phyloP scores from a whole-genome alignment of 768 basidiomycete species.

The Lentinula detonsa region DNA sequence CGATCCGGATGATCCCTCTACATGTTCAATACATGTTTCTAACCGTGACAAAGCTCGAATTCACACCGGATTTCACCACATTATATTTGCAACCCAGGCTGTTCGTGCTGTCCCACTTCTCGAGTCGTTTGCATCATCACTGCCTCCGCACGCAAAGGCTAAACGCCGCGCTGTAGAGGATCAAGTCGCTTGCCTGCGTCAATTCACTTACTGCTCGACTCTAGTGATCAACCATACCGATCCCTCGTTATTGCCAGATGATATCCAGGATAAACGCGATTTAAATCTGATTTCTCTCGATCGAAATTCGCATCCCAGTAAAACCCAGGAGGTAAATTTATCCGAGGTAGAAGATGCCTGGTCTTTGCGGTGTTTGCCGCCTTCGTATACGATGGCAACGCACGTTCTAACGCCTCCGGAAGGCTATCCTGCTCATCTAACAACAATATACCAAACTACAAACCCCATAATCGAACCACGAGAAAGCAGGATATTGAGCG shows the following conservation, averaged over 20 bases:
- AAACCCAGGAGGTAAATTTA: background rate
- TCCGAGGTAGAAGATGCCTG: conserved; percentile 9
- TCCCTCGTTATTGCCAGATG: conserved; percentile 45
- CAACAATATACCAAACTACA: conserved; percentile 61
- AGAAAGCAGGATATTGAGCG: conserved; percentile 43
- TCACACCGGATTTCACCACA: conserved; percentile 51
- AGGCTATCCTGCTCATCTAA: conserved; percentile 24
- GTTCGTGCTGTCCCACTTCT: conserved; percentile 53
- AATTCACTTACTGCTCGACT: conserved; percentile 48
- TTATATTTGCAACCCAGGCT: conserved; percentile 74
- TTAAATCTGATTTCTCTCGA: conserved; percentile 50
- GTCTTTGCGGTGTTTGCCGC: conserved; percentile 25
- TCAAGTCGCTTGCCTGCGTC: conserved; percentile 41
- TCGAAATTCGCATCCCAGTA: background rate
- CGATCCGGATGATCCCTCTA: conserved; percentile 26
- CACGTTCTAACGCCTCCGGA: conserved; percentile 44
- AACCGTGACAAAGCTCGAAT: conserved; percentile 19
- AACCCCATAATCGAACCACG: conserved; percentile 58
- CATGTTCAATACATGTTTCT: conserved; percentile 32
- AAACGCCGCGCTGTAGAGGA: conserved; percentile 26
- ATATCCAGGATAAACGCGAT: conserved; percentile 47
- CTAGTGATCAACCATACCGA: conserved; percentile 74
- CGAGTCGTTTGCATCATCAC: conserved; percentile 33
- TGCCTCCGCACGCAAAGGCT: conserved; percentile 21
- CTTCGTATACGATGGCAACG: conserved; percentile 64